Evolutionary conservation across 805 yeast genomes (phyloP).

Genomic region (Candida caryicola): DNA sequence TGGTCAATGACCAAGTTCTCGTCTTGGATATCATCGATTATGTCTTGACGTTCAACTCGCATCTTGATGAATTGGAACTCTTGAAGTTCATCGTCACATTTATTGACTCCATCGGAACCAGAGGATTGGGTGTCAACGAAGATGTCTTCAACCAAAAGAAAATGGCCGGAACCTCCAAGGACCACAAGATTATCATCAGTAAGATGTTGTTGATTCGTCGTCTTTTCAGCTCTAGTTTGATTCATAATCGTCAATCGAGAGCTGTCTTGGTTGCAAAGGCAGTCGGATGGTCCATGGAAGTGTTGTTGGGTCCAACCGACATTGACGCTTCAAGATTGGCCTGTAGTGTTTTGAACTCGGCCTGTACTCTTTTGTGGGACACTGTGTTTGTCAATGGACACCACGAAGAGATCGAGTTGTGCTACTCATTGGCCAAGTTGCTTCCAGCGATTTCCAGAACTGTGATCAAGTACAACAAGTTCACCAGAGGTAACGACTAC

Average conservation of each 20-base stretch:
- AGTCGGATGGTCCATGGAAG: constrained; percentile 57
- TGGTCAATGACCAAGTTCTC: constrained; percentile 61
- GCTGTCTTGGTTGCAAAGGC: constrained; percentile 44
- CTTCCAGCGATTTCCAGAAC: constrained; percentile 53
- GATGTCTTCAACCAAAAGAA: constrained; percentile 19
- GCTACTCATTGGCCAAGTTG: constrained; percentile 49
- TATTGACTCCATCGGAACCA: constrained; percentile 52
- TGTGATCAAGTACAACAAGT: constrained; percentile 52
- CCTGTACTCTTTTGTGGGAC: constrained; percentile 40
- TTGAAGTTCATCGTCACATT: constrained; percentile 43
- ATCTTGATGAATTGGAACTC: constrained; percentile 38
- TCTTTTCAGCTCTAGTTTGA: constrained; percentile 41
- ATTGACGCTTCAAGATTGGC: constrained; percentile 64
- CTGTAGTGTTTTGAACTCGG: constrained; percentile 52
- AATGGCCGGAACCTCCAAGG: constrained; percentile 40
- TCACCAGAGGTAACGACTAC: constrained; percentile 43
- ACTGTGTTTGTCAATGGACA: constrained; percentile 25
- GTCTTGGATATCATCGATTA: constrained; percentile 59
- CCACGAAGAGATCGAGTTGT: constrained; percentile 33
- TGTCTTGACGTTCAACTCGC: constrained; percentile 44
- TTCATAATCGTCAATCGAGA: constrained; percentile 24
- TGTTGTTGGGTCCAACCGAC: constrained; percentile 50
- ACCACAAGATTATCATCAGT: constrained; percentile 52
- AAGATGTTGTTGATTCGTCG: constrained; percentile 63
- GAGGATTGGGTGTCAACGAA: constrained; percentile 51